Evolutionary conservation across 441 rosid species (phyloP), one percentile per base, ranked within the genome.

Genomic region (Adansonia madagascariensis): DNA sequence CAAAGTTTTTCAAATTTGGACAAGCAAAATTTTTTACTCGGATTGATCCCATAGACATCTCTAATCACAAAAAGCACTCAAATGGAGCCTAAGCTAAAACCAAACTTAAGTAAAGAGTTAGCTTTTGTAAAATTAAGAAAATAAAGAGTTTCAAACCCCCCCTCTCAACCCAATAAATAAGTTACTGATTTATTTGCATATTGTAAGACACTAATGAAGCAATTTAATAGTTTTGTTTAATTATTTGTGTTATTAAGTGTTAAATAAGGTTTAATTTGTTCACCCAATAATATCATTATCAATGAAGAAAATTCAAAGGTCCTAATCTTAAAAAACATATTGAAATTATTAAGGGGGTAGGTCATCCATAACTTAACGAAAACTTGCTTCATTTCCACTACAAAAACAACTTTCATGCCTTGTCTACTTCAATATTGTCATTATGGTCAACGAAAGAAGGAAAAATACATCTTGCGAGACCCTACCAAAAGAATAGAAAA

Each of bases 331-430:
- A 43, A 5, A 31, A 27, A 62, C 67, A 4, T 20, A 59, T 14
- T 12, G 67, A 62, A 62, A 62, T 31, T 31, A 62, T 61, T 27
- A 61, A 24, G 27, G 8, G 14, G 66, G 41, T 62, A 62, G 44
- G 44, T 62, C 18, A 14, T 62, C 44, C 67, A 31, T 62, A 62
- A 62, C 67, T 62, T 14, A 1, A 12, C 2, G 43, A 3, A 31
- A 62, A 8, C 22, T 59, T 62, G 67, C 67, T 62, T 62, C 67
- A 62, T 31, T 62, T 62, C 44, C 67, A 62, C 67, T 62, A 31
- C 44, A 31, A 31, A 24, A 24, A 24, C 27, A 12, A 1, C 18
- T 31, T 62, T 12, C 44, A 0, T 62, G 44, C 44, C 67, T 31
- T 31, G 67, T 62, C 18, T 62, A 14, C 14, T 62, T 61, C 67